These are phyloP conservation scores for Trametes cingulata DNA, from an alignment of 768 basidiomycete genomes.

Conservation along the genomic window DNA sequence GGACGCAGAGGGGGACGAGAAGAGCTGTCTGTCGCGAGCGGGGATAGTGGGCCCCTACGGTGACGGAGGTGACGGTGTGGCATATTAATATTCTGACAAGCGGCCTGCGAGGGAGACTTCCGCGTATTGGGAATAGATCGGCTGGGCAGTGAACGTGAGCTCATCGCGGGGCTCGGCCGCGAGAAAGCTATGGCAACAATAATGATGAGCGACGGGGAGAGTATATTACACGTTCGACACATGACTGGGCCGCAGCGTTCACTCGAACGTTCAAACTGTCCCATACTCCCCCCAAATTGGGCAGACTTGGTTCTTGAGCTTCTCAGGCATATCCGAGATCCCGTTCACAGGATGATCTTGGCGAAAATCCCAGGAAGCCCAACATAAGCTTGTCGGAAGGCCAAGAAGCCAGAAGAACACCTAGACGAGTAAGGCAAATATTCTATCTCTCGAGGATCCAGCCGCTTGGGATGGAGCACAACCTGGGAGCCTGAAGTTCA, in stretches of 20 bases:
- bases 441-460: no score
- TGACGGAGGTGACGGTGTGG: background rate
- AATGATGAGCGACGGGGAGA: background rate
- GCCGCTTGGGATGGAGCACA: no score
- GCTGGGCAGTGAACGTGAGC: background rate
- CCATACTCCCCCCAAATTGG: background rate
- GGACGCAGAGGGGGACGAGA: background rate
- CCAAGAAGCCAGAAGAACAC: background rate
- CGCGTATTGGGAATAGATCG: background rate
- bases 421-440: no score
- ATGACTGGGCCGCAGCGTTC: background rate
- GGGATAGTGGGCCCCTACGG: background rate
- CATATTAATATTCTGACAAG: background rate
- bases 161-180: background rate
- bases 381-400: no score
- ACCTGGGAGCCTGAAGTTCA: no score
- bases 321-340: conserved; percentile 5
- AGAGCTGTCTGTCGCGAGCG: background rate
- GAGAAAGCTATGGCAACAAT: background rate
- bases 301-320: conserved; percentile 6
- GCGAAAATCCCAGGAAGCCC: background rate
- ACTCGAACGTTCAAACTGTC: background rate
- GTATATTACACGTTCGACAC: conserved; percentile 9
- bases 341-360: background rate
- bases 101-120: background rate